Percentiles rank a stretch among this genome's conserved stretches.
phyloP scores from a whole-genome alignment of 2,329 filamentous ascomycete species.

The Alternaria sp. region DNA sequence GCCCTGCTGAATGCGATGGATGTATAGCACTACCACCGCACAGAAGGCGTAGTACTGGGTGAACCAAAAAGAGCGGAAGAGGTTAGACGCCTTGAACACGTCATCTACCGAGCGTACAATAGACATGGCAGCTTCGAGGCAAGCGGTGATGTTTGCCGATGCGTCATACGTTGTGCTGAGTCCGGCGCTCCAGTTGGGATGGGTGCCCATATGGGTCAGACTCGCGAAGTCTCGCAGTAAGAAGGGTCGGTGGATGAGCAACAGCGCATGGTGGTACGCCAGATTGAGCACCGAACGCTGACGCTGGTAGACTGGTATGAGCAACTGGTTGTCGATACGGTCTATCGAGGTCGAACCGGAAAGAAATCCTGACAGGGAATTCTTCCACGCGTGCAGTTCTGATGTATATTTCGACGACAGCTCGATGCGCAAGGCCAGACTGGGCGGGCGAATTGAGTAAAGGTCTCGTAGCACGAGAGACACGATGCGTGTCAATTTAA shows the following conservation, averaged over 20 bases:
- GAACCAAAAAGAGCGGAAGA: slow-evolving; percentile 60
- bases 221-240: slow-evolving; percentile 55
- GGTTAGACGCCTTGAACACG: slow-evolving; percentile 49
- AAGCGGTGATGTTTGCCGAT: slow-evolving; percentile 51
- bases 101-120: slow-evolving; percentile 55
- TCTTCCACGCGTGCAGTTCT: slow-evolving; percentile 56
- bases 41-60: slow-evolving; percentile 63
- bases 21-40: slow-evolving; percentile 61
- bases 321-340: slow-evolving; percentile 50
- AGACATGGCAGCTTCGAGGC: slow-evolving; percentile 56
- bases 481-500: slow-evolving; percentile 55
- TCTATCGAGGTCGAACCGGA: slow-evolving; percentile 45
- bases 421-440: slow-evolving; percentile 40
- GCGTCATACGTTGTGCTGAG: slow-evolving; percentile 21
- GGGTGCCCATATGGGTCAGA: slow-evolving; percentile 39
- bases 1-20: slow-evolving; percentile 60
- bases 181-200: slow-evolving; percentile 19
- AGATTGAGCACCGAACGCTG: slow-evolving; percentile 63
- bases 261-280: slow-evolving; percentile 62
- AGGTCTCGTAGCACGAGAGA: slow-evolving; percentile 54
- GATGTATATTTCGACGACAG: slow-evolving; percentile 52
- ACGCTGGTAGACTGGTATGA: slow-evolving; percentile 59
- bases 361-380: slow-evolving; percentile 53
- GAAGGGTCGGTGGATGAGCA: slow-evolving; percentile 63
- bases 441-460: slow-evolving; percentile 50